Evolutionary conservation across 176 grass and related monocot species (phyloP), one percentile per base, ranked within the genome.

Genomic region (Echinochloa phyllopogon): DNA sequence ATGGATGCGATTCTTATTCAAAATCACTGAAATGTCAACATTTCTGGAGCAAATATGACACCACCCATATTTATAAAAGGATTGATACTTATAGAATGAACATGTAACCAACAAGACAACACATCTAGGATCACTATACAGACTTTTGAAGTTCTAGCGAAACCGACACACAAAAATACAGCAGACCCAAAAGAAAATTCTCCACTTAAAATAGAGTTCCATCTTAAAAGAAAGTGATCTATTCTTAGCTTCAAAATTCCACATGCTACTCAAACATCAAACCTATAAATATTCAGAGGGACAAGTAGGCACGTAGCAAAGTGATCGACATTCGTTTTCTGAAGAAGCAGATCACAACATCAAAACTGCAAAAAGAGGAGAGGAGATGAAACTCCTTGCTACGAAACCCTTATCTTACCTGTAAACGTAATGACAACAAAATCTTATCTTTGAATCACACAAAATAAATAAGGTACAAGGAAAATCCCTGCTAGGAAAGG

Each of bases 11-110:
- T 63, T 45, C 20, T 40, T 58, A 33, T 74, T 10, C 33, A 37
- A 74, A 87, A 23, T 17, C 33, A 76, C 37, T 21, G 23, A 52
- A 67, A 76, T 14, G 5, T 21, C 8, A 74, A 81, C 60, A 68
- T 15, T 81, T 49, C 69, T 58, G 24, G 27, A 65, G 50, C 12
- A 87, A n/a, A n/a, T n/a, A n/a, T n/a, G n/a, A n/a, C n/a, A n/a
- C n/a, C n/a, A n/a, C n/a, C n/a, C n/a, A n/a, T n/a, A n/a, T n/a
- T n/a, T 41, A 9, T 48, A 51, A 75, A 13, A 71, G 17, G 10
- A 63, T 72, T 49, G 4, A 63, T 64, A 41, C 24, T 62, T 40
- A 41, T 42, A 27, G 27, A 41, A 65, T 18, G n/a, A 80, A 43
- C 18, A 79, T 51, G 29, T 24, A 47, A 49, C 23, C 53, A 6